Evolutionary conservation across 2,329 filamentous ascomycete genomes (phyloP).

Genomic region (Huntiella savannae): DNA sequence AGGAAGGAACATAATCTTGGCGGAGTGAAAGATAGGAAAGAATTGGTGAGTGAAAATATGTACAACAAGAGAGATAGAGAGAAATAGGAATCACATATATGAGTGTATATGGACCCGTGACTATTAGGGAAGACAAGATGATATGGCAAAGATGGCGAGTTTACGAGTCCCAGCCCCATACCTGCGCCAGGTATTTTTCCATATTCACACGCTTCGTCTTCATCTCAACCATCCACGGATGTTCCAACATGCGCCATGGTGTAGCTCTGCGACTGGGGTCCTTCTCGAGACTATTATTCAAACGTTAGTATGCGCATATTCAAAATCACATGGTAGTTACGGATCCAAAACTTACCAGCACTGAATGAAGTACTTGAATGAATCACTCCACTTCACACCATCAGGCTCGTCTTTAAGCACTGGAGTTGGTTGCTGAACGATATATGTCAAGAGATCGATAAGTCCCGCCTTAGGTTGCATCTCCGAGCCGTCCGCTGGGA

Average conservation of each 20-base stretch:
- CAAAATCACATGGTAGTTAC: conserved; percentile 19
- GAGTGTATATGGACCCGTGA: background rate
- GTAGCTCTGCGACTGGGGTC: conserved; percentile 71
- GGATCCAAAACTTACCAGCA: conserved; percentile 58
- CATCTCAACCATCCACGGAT: conserved; percentile 98
- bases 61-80: conserved; percentile 3
- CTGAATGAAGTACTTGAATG: conserved; percentile 98
- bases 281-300: conserved; percentile 61
- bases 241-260: conserved; percentile 96
- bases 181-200: conserved; percentile 78
- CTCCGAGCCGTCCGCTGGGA: conserved; percentile 89
- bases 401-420: conserved; percentile 89
- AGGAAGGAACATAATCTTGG: background rate
- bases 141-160: background rate
- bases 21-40: background rate
- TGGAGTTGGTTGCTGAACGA: conserved; percentile 86
- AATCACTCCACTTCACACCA: conserved; percentile 86
- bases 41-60: background rate
- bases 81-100: background rate
- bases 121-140: background rate
- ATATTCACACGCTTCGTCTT: conserved; percentile 92
- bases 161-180: conserved; percentile 77
- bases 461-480: conserved; percentile 83
- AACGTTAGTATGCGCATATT: conserved; percentile 5
- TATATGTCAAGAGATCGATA: conserved; percentile 92